These are phyloP conservation scores for Verbascum thapsus DNA, from an alignment of 257 asterid genomes.

Conservation along the genomic window DNA sequence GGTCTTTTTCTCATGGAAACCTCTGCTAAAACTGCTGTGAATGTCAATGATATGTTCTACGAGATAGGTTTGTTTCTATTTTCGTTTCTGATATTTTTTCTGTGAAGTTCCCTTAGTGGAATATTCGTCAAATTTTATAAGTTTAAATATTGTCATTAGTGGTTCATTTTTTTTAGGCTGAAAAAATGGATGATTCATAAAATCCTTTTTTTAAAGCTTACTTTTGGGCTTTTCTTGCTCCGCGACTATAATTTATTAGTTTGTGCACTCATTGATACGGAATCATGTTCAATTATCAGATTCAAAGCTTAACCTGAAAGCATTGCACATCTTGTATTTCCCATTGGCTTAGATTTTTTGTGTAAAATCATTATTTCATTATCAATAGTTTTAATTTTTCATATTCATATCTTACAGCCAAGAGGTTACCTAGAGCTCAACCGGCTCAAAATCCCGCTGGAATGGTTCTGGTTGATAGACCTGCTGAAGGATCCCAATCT, in stretches of 20 bases:
- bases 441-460: constrained; percentile 71
- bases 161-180: background rate
- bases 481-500: constrained; percentile 59
- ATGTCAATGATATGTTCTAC: constrained; percentile 70
- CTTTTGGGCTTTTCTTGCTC: background rate
- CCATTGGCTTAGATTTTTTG: background rate
- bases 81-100: constrained; percentile 12
- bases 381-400: background rate
- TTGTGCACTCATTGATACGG: background rate
- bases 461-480: constrained; percentile 77
- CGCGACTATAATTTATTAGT: background rate
- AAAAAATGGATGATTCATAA: background rate
- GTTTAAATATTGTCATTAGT: background rate
- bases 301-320: constrained; percentile 5
- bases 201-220: background rate
- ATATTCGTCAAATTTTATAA: background rate
- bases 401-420: constrained; percentile 48
- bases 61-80: constrained; percentile 57
- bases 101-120: constrained; percentile 1
- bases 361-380: background rate
- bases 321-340: background rate
- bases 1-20: constrained; percentile 83
- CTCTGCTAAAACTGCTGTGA: constrained; percentile 76
- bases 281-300: background rate
- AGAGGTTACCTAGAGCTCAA: constrained; percentile 74